A percentile compares a stretch with the other conserved stretches of the same genome.
phyloP scores from a whole-genome alignment of 208 protist species.

The Trypanosomatidae sp. region DNA sequence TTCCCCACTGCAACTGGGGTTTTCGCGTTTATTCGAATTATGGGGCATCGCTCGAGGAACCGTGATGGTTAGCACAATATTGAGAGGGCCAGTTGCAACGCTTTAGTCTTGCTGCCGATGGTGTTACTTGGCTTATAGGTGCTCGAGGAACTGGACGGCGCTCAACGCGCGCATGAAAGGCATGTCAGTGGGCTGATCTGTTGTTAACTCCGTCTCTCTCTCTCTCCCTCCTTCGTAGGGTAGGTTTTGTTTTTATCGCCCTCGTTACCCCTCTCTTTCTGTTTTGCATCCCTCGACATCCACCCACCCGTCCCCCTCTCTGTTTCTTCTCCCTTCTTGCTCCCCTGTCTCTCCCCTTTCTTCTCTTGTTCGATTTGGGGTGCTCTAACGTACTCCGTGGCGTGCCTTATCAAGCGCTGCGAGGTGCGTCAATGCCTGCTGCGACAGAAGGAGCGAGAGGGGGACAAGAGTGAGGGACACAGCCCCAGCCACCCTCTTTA shows the following conservation, averaged over 20 bases:
- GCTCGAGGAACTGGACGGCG: background rate
- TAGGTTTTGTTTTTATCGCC: background rate
- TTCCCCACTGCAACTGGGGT: slow-evolving; percentile 44
- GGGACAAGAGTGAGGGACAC: background rate
- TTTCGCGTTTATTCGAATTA: slow-evolving; percentile 85
- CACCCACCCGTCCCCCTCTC: background rate
- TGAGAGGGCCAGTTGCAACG: background rate
- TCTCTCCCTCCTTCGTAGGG: background rate
- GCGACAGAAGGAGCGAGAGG: background rate
- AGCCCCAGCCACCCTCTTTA: background rate
- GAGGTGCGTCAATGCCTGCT: background rate
- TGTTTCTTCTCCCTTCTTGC: background rate
- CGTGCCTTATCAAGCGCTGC: background rate
- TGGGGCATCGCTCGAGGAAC: slow-evolving; percentile 66
- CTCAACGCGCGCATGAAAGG: background rate
- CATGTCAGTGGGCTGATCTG: background rate
- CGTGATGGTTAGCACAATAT: slow-evolving; percentile 25
- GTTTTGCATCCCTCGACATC: background rate
- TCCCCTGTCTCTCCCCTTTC: background rate
- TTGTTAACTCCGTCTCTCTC: background rate
- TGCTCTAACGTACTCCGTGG: background rate
- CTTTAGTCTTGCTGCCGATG: background rate
- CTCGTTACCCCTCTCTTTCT: background rate
- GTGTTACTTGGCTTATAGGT: background rate
- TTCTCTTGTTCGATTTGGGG: background rate